Base-by-base conservation (phyloP, 371 early-diverging fungal species). In the Lichtheimia corymbifera region DNA sequence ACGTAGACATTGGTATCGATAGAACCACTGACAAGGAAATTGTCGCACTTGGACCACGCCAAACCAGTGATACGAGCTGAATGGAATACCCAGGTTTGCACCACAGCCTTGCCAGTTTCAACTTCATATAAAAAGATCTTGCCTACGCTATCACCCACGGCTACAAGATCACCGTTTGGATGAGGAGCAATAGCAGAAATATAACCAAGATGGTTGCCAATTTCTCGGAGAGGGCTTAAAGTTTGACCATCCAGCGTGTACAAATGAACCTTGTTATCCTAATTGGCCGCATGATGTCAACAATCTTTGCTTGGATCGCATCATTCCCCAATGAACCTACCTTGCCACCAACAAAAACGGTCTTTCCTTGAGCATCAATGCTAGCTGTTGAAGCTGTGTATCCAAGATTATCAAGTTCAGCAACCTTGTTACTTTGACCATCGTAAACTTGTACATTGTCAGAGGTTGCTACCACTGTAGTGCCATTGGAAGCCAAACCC, bases 1-100 rank as follows among this genome's bases (percentile, higher is more conserved):
- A 97, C 86, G 67, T 89, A 92, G 24, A 97, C 82, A 70, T 93
- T 86, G 60, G 94, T 93, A 71, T 98, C 98, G 50, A 97, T 81
- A 43, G 90, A 83, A 17, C 91, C 91, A 47, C 93, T 92, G 2
- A 87, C 97, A 4, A 91, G 87, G 66, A 89, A 87, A 13, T 66
- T 60, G 12, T 90, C 87, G 69, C 91, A 92, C 4, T 82, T 77
- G 5, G 92, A 86, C 95, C 97, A 97, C 0, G 78, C 73, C 28
- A 98, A 65, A 7, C 77, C 72, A 59, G 88, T 90, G 58, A 98
- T 84, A 28, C 93, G 88, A n/a, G 91, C 93, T 2, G 85, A 86
- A 74, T 98, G 98, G 82, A 90, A 93, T 12, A 90, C 90, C 97
- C 97, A 98, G 35, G 86, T 88, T 57, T 83, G 76, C 22, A 89